Evolutionary conservation across 2,329 filamentous ascomycete species (phyloP).

Genomic region (Decorospora gaudefroyi): DNA sequence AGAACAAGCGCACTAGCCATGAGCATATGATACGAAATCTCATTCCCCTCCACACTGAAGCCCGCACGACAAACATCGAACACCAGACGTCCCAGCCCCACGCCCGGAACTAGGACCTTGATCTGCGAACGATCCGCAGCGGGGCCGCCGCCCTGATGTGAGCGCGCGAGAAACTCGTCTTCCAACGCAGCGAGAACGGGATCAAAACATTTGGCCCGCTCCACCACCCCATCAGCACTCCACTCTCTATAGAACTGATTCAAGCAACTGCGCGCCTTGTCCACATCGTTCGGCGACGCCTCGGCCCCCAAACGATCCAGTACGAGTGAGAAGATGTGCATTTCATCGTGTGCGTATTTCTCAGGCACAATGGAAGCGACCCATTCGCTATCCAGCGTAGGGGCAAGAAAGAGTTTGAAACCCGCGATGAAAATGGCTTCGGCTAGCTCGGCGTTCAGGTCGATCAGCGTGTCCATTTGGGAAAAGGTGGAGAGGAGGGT

Average conservation of each 20-base stretch:
- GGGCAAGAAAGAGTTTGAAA: slow-evolving; percentile 43
- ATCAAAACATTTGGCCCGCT: slow-evolving; percentile 76
- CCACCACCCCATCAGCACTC: slow-evolving; percentile 74
- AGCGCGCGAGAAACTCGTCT: slow-evolving; percentile 45
- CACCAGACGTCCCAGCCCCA: slow-evolving; percentile 83
- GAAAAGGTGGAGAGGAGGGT: slow-evolving; percentile 78
- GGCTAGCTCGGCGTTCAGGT: slow-evolving; percentile 81
- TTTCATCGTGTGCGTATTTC: slow-evolving; percentile 37
- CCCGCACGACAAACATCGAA: slow-evolving; percentile 80
- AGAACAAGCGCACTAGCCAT: slow-evolving; percentile 78
- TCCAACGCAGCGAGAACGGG: slow-evolving; percentile 71
- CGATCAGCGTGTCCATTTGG: slow-evolving; percentile 83
- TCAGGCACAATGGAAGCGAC: slow-evolving; percentile 39
- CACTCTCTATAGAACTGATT: slow-evolving; percentile 96
- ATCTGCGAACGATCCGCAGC: slow-evolving; percentile 48
- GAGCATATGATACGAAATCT: slow-evolving; percentile 97
- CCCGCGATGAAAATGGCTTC: slow-evolving; percentile 69
- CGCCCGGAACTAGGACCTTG: slow-evolving; percentile 82
- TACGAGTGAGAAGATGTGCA: slow-evolving; percentile 49
- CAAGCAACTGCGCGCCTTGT: slow-evolving; percentile 90
- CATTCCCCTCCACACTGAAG: slow-evolving; percentile 79
- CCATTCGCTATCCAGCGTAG: slow-evolving; percentile 40
- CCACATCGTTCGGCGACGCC: slow-evolving; percentile 74
- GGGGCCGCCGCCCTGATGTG: not conserved
- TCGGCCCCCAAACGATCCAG: slow-evolving; percentile 69